phyloP scores from a whole-genome alignment of 2,329 filamentous ascomycete genomes.

The Xylariaceae sp. region DNA sequence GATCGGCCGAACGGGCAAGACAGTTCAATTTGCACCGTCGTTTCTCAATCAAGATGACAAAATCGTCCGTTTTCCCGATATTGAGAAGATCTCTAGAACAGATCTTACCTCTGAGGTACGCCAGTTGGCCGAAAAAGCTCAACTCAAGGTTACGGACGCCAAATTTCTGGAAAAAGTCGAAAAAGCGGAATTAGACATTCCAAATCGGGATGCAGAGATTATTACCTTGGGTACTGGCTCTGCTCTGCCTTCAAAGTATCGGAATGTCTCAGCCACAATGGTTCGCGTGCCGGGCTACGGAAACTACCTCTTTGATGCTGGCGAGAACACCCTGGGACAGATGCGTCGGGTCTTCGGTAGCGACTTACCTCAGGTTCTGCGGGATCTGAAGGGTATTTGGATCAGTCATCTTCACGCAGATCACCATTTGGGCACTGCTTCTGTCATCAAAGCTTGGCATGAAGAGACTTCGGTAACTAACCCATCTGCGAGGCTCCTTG shows the following conservation, averaged over 20 bases:
- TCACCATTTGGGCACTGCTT: slow-evolving; percentile 83
- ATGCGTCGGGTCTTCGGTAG: slow-evolving; percentile 68
- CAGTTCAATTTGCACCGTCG: slow-evolving; percentile 43
- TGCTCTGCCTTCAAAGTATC: slow-evolving; percentile 83
- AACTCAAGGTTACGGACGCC: slow-evolving; percentile 21
- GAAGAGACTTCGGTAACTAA: slow-evolving; percentile 40
- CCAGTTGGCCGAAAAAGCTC: slow-evolving; percentile 49
- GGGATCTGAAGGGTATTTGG: slow-evolving; percentile 76
- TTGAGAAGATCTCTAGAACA: no score
- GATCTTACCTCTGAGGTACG: no score
- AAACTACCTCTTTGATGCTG: slow-evolving; percentile 87
- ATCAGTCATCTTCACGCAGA: slow-evolving; percentile 96
- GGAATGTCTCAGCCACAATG: slow-evolving; percentile 89
- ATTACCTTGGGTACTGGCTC: slow-evolving; percentile 89
- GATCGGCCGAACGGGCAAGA: slow-evolving; percentile 40
- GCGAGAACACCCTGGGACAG: slow-evolving; percentile 89
- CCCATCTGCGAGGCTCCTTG: slow-evolving; percentile 44
- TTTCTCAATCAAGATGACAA: slow-evolving; percentile 41
- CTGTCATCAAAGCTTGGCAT: slow-evolving; percentile 80
- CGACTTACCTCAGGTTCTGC: slow-evolving; percentile 68
- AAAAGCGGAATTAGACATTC: slow-evolving; percentile 58
- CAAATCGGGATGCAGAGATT: slow-evolving; percentile 73
- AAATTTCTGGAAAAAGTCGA: slow-evolving; percentile 32
- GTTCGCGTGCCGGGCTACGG: slow-evolving; percentile 79
- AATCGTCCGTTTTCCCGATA: slow-evolving; percentile 45